Percentiles rank a stretch among this genome's conserved stretches.
phyloP scores from a whole-genome alignment of 306 rosid genomes.

The Inga oerstediana region DNA sequence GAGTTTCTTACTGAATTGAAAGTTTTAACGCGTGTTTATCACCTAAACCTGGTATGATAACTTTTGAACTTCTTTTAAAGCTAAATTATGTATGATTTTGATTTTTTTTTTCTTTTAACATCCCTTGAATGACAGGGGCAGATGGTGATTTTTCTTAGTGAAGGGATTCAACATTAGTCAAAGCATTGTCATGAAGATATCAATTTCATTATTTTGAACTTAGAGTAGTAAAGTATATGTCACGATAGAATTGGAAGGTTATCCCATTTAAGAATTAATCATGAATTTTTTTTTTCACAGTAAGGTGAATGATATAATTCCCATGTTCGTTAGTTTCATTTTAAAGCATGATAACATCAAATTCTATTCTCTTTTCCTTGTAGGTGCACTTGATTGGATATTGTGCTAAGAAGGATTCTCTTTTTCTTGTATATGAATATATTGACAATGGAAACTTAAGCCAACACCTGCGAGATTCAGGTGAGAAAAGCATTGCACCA shows the following conservation, averaged over 20 bases:
- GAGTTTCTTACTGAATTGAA: too few relatives aligned
- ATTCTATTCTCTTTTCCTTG: background rate
- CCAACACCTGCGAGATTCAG: slow-evolving; percentile 37
- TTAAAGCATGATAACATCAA: background rate
- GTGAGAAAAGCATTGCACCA: slow-evolving; percentile 38
- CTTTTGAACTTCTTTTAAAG: too few relatives aligned
- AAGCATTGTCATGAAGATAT: background rate
- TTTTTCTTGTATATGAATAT: slow-evolving; percentile 21
- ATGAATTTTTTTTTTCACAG: too few relatives aligned
- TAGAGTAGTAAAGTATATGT: background rate
- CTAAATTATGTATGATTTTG: too few relatives aligned
- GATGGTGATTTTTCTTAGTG: too few relatives aligned
- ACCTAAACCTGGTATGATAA: too few relatives aligned
- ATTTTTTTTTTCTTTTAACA: too few relatives aligned
- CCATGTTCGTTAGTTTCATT: background rate
- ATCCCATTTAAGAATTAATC: background rate
- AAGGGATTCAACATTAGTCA: background rate
- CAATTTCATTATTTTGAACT: background rate
- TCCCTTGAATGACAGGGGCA: too few relatives aligned
- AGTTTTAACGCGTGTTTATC: too few relatives aligned
- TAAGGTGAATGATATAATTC: too few relatives aligned
- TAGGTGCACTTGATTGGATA: slow-evolving; percentile 97
- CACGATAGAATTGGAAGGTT: background rate
- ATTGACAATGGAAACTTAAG: too few relatives aligned
- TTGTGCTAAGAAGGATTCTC: slow-evolving; percentile 56